These are phyloP conservation scores for Botrytis medusae DNA, from an alignment of 2,329 filamentous ascomycete species.

Conservation along the genomic window DNA sequence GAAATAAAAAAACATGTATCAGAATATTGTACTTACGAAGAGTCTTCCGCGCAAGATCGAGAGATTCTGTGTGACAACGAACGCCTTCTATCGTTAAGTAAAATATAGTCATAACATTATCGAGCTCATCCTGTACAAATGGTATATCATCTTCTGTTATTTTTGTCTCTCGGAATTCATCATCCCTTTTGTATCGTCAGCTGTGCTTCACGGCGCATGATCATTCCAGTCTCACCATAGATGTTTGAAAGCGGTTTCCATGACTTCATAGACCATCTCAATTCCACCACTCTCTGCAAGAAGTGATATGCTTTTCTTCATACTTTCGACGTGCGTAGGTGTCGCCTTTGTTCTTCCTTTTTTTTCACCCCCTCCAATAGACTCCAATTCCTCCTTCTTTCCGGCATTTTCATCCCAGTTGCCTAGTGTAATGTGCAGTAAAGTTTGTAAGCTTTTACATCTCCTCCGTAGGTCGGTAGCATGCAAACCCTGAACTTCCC, in stretches of 20 bases:
- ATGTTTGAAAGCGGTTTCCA: conserved; percentile 37
- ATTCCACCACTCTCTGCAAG: conserved; percentile 49
- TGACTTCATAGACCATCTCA: conserved; percentile 34
- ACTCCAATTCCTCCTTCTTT: conserved; percentile 34
- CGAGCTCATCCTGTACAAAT: conserved; percentile 55
- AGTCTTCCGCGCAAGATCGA: conserved; percentile 43
- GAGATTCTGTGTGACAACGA: conserved; percentile 52
- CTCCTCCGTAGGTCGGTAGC: conserved; percentile 51
- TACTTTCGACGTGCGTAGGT: conserved; percentile 57
- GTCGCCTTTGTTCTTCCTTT: conserved; percentile 53
- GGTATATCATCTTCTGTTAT: conserved; percentile 39
- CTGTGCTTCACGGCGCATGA: not conserved
- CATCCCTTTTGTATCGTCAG: conserved; percentile 33
- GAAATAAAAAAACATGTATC: not conserved
- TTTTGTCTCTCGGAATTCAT: conserved; percentile 40
- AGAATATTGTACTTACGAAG: conserved; percentile 47
- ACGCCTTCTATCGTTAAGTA: conserved; percentile 60
- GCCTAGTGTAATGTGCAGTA: conserved; percentile 65
- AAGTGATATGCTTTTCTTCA: conserved; percentile 54
- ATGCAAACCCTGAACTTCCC: conserved; percentile 49
- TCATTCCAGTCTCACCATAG: conserved; percentile 37
- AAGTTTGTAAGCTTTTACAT: conserved; percentile 54
- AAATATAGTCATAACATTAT: conserved; percentile 63
- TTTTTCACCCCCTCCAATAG: conserved; percentile 45
- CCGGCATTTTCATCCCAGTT: conserved; percentile 69